These are phyloP conservation scores for Nitzschia putrida DNA, from an alignment of 108 stramenopile species.

Conservation along the genomic window DNA sequence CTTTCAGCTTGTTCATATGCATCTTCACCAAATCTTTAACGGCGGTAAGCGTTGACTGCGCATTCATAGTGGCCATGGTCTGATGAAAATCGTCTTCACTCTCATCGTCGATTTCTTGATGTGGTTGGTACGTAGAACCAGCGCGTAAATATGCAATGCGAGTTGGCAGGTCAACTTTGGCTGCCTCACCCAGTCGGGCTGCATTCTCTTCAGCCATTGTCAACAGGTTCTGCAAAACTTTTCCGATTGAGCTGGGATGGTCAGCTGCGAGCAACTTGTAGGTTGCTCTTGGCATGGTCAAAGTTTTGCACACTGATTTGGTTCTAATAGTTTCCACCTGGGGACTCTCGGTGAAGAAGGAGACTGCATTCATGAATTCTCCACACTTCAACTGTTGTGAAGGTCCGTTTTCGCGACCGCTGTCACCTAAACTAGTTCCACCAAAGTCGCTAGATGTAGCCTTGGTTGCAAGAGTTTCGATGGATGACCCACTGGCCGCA, in stretches of 20 bases:
- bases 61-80: slow-evolving; percentile 17
- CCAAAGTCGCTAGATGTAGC: slow-evolving; percentile 10
- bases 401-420: background rate
- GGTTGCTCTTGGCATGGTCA: slow-evolving; percentile 34
- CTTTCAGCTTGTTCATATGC: slow-evolving; percentile 58
- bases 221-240: slow-evolving; percentile 48
- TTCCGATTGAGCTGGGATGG: slow-evolving; percentile 44
- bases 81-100: slow-evolving; percentile 9
- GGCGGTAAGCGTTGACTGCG: slow-evolving; percentile 14
- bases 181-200: background rate
- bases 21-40: slow-evolving; percentile 58
- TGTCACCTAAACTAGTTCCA: background rate
- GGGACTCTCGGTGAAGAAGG: slow-evolving; percentile 60
- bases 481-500: background rate
- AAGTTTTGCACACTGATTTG: slow-evolving; percentile 49
- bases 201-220: slow-evolving; percentile 18
- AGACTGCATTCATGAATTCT: slow-evolving; percentile 56
- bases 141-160: background rate
- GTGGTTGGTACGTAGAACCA: slow-evolving; percentile 2
- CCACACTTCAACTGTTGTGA: slow-evolving; percentile 9
- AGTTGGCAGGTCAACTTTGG: slow-evolving; percentile 1
- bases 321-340: slow-evolving; percentile 44
- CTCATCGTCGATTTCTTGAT: background rate
- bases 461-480: background rate
- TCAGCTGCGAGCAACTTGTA: slow-evolving; percentile 49